Evolutionary conservation across 2,329 filamentous ascomycete genomes (phyloP).

Genomic region (Phialophora expanda): DNA sequence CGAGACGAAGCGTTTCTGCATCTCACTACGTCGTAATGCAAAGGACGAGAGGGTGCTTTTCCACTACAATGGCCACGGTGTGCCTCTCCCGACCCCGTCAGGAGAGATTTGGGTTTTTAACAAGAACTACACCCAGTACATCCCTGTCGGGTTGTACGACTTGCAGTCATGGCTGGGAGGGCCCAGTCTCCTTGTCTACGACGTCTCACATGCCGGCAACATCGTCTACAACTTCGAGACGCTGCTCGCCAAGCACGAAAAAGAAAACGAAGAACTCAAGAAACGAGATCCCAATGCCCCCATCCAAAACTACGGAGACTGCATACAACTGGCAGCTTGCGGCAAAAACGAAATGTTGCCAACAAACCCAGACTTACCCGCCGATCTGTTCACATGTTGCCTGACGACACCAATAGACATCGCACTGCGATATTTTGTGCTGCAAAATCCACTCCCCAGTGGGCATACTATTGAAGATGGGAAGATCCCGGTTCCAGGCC

Average conservation of each 20-base stretch:
- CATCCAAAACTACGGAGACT: constrained; percentile 73
- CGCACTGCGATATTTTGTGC: constrained; percentile 92
- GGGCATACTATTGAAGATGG: constrained; percentile 79
- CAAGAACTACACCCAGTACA: constrained; percentile 98
- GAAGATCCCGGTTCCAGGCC: constrained; percentile 79
- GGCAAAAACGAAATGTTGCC: constrained; percentile 88
- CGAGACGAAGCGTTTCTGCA: constrained; percentile 95
- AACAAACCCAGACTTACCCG: constrained; percentile 89
- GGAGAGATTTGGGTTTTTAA: constrained; percentile 99
- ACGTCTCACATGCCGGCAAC: constrained; percentile 94
- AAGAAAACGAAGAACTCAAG: constrained; percentile 78
- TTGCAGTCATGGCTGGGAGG: constrained; percentile 94
- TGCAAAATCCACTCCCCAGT: constrained; percentile 79
- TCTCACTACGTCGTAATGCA: constrained; percentile 85
- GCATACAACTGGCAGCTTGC: constrained; percentile 92
- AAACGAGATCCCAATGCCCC: constrained; percentile 73
- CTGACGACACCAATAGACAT: constrained; percentile 97
- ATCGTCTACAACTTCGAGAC: constrained; percentile 94
- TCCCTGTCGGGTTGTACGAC: constrained; percentile 93
- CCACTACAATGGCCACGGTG: constrained; percentile 97
- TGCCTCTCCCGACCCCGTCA: constrained; percentile 91
- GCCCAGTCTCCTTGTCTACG: constrained; percentile 95
- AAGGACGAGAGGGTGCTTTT: constrained; percentile 97
- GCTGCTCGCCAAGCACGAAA: constrained; percentile 92
- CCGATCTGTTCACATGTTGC: constrained; percentile 94